Evolutionary conservation across 2,329 filamentous ascomycete genomes (phyloP).

Genomic region (Stachybotrys chartarum): DNA sequence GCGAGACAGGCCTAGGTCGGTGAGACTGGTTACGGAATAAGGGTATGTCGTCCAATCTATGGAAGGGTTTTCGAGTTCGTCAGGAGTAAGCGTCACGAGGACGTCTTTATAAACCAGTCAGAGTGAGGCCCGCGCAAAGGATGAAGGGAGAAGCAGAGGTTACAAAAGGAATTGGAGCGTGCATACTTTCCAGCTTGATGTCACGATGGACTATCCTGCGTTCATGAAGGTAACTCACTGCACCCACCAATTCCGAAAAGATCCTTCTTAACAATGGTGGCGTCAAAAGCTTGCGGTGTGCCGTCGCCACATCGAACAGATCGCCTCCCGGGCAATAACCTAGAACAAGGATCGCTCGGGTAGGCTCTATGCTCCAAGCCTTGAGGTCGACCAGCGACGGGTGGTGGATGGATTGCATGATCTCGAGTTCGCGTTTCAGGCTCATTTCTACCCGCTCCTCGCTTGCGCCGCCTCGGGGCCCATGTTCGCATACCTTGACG

Average conservation of each 20-base stretch:
- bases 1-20: conserved; percentile 84
- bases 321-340: conserved; percentile 93
- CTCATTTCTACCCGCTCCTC: conserved; percentile 91
- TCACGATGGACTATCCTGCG: conserved; percentile 89
- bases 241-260: conserved; percentile 81
- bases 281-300: conserved; percentile 59
- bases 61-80: conserved; percentile 55
- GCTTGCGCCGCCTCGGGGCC: conserved; percentile 85
- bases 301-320: conserved; percentile 83
- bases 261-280: conserved; percentile 71
- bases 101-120: conserved; percentile 57
- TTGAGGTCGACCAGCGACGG: conserved; percentile 87
- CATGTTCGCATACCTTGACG: conserved; percentile 92
- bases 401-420: conserved; percentile 81
- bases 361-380: conserved; percentile 80
- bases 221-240: conserved; percentile 78
- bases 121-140: not conserved
- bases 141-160: conserved; percentile 3
- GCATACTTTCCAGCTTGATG: conserved; percentile 89
- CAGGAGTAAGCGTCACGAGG: conserved; percentile 72
- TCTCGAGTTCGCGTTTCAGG: conserved; percentile 88
- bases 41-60: conserved; percentile 70
- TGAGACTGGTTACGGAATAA: conserved; percentile 78
- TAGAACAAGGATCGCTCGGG: conserved; percentile 75
- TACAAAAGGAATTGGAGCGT: conserved; percentile 9